Percentiles rank a stretch among this genome's conserved stretches.
phyloP scores from a whole-genome alignment of 805 yeast genomes.

The Blastobotrys peoriensis region DNA sequence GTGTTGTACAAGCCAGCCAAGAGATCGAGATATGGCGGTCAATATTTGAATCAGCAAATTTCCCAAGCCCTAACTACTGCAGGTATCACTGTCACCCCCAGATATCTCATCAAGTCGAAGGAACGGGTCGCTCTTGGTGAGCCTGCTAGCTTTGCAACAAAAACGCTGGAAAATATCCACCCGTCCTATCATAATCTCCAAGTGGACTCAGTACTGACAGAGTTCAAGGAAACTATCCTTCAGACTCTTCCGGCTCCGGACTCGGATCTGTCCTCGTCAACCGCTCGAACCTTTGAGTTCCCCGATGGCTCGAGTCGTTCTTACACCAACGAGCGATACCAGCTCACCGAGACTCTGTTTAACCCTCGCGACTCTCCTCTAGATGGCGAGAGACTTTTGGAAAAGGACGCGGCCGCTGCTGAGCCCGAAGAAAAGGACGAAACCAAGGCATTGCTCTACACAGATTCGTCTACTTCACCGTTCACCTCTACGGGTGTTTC shows the following conservation, averaged over 20 bases:
- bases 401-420: slow-evolving; percentile 7
- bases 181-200: slow-evolving; percentile 52
- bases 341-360: slow-evolving; percentile 68
- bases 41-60: slow-evolving; percentile 52
- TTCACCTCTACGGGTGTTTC: slow-evolving; percentile 40
- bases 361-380: slow-evolving; percentile 43
- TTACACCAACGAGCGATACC: slow-evolving; percentile 53
- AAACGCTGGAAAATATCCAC: slow-evolving; percentile 29
- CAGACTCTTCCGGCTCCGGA: slow-evolving; percentile 36
- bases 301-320: slow-evolving; percentile 58
- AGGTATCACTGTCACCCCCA: slow-evolving; percentile 36
- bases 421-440: slow-evolving; percentile 9
- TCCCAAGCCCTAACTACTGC: slow-evolving; percentile 35
- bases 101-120: slow-evolving; percentile 49
- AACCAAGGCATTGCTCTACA: slow-evolving; percentile 11
- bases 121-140: slow-evolving; percentile 26
- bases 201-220: slow-evolving; percentile 40
- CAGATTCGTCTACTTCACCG: slow-evolving; percentile 15
- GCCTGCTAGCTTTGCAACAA: slow-evolving; percentile 30
- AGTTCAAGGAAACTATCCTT: slow-evolving; percentile 40
- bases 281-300: slow-evolving; percentile 56
- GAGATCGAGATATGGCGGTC: slow-evolving; percentile 68
- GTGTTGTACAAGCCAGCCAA: slow-evolving; percentile 45
- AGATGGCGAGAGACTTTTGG: slow-evolving; percentile 11
- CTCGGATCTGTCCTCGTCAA: slow-evolving; percentile 32